Percentiles rank a stretch among this genome's conserved stretches.
Conservation (phyloP, 805 yeast species). For the Candida incommunis region DNA sequence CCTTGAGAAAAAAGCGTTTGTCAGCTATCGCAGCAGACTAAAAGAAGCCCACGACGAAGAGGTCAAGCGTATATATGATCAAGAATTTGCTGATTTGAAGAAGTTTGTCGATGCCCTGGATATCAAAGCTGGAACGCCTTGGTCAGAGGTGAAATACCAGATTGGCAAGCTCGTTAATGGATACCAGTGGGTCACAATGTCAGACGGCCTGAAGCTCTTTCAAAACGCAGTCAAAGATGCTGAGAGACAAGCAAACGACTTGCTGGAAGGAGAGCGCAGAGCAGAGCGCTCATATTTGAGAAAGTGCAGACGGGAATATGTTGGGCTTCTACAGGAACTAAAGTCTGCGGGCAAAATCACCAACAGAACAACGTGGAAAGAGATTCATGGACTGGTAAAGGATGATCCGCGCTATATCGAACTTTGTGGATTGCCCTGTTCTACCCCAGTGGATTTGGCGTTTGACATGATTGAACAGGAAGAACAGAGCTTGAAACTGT, state of each 20-base stretch:
- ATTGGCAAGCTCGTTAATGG: constrained; percentile 2
- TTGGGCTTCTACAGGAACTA: constrained; percentile 28
- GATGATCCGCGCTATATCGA: constrained; percentile 43
- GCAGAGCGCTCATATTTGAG: constrained; percentile 44
- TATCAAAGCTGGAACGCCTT: constrained; percentile 17
- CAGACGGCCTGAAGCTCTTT: constrained; percentile 29
- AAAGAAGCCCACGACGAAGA: not conserved
- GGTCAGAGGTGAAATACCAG: constrained; percentile 26
- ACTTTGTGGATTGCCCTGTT: constrained; percentile 63
- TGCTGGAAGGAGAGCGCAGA: constrained; percentile 18
- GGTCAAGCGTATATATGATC: constrained; percentile 9
- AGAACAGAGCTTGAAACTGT: constrained; percentile 38
- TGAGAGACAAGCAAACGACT: constrained; percentile 17
- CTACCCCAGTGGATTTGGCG: constrained; percentile 62
- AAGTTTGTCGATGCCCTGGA: constrained; percentile 7
- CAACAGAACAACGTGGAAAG: constrained; percentile 47
- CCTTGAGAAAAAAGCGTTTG: not conserved
- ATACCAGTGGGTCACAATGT: not conserved
- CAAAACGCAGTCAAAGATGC: constrained; percentile 23
- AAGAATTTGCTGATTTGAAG: constrained; percentile 6
- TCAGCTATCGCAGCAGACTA: not conserved
- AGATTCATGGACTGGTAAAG: constrained; percentile 35
- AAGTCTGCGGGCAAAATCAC: constrained; percentile 22
- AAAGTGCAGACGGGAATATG: constrained; percentile 49
- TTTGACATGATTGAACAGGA: constrained; percentile 60